These are phyloP conservation scores for Cystobasidium sp. DNA, from an alignment of 1,284 basidiomycete species.

Conservation along the genomic window DNA sequence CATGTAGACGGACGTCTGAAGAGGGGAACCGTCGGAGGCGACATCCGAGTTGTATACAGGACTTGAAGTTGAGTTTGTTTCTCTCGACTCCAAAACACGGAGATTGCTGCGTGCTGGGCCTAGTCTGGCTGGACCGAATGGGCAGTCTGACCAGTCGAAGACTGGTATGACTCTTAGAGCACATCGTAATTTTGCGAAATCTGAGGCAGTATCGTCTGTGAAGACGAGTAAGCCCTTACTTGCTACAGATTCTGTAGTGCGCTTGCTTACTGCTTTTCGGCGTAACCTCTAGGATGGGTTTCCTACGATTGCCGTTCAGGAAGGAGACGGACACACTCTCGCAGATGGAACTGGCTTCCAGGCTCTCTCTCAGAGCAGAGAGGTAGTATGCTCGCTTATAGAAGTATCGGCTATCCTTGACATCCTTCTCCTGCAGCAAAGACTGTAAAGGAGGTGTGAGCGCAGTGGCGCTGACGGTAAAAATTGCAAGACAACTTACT, in stretches of 20 bases:
- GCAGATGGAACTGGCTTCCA: constrained; percentile 56
- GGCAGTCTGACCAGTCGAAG: constrained; percentile 67
- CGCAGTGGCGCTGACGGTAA: no score
- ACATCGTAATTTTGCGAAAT: constrained; percentile 29
- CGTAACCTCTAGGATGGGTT: constrained; percentile 69
- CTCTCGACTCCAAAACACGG: constrained; percentile 45
- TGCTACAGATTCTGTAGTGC: constrained; percentile 43
- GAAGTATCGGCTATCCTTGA: constrained; percentile 85
- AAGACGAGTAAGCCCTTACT: constrained; percentile 43
- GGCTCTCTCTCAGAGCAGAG: constrained; percentile 72
- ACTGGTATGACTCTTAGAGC: constrained; percentile 37
- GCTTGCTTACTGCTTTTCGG: constrained; percentile 62
- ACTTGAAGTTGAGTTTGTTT: constrained; percentile 14
- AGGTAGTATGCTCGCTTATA: constrained; percentile 92
- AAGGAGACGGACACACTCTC: constrained; percentile 41
- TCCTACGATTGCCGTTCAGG: constrained; percentile 67
- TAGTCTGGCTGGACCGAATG: constrained; percentile 68
- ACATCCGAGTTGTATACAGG: constrained; percentile 81
- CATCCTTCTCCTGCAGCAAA: constrained; percentile 94
- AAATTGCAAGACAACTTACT: constrained; percentile 61
- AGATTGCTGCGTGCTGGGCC: constrained; percentile 68
- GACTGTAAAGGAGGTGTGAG: constrained; percentile 57
- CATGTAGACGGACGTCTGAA: constrained; percentile 69
- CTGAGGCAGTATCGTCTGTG: constrained; percentile 9
- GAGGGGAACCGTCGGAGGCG: constrained; percentile 69